Percentiles rank a stretch among this genome's conserved stretches.
Conservation (phyloP, 2,329 filamentous ascomycete genomes). For the Fusarium buxicola region DNA sequence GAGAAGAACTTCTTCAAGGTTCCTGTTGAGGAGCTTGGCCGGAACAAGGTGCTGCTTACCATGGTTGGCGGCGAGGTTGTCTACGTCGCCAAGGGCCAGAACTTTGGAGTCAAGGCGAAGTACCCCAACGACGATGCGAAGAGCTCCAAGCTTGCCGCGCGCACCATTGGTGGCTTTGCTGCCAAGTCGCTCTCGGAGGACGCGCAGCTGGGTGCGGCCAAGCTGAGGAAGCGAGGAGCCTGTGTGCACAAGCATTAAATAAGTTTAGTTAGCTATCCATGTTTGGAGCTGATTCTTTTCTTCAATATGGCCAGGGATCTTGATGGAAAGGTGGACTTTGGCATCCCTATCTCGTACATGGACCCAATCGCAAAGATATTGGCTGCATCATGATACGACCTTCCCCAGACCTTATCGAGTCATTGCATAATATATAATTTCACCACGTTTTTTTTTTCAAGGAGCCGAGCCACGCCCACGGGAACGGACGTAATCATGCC, state of each 20-base stretch:
- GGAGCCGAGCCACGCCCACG: too few relatives aligned
- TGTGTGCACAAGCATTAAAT: slow-evolving; percentile 38
- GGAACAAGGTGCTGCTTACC: slow-evolving; percentile 41
- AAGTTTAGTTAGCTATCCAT: neutral
- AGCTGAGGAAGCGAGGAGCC: slow-evolving; percentile 33
- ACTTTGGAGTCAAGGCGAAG: slow-evolving; percentile 42
- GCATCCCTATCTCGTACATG: neutral
- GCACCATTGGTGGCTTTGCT: slow-evolving; percentile 36
- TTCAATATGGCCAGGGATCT: too few relatives aligned
- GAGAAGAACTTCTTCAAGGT: slow-evolving; percentile 45
- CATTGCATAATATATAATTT: neutral
- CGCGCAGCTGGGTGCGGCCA: slow-evolving; percentile 14
- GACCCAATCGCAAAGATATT: too few relatives aligned
- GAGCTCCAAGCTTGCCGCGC: slow-evolving; percentile 27
- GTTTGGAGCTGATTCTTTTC: neutral
- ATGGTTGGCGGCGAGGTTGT: slow-evolving; percentile 45
- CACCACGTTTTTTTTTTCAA: neutral
- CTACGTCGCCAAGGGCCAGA: slow-evolving; percentile 40
- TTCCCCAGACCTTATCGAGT: neutral
- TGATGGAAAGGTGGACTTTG: too few relatives aligned
- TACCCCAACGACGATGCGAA: slow-evolving; percentile 39
- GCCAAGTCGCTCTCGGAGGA: slow-evolving; percentile 24
- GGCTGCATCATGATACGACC: too few relatives aligned
- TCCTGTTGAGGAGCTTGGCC: slow-evolving; percentile 39
- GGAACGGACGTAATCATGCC: too few relatives aligned